Evolutionary conservation across 345 rosid genomes (phyloP).

Genomic region (Boechera divaricarpa): DNA sequence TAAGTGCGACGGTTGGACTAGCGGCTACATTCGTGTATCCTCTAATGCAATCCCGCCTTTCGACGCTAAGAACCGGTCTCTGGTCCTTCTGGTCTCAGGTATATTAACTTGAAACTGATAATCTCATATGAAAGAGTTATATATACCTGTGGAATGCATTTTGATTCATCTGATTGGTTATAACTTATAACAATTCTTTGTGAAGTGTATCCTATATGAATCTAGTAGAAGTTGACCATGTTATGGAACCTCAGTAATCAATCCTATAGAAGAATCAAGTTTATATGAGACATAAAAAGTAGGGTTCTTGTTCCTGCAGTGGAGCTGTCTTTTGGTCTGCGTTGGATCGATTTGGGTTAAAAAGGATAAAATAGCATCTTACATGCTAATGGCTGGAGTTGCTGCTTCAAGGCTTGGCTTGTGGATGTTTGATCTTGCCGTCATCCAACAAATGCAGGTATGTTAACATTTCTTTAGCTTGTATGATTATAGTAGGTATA

Average conservation of each 20-base stretch:
- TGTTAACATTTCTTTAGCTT: background rate
- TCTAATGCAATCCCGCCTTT: constrained; percentile 59
- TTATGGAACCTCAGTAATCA: constrained; percentile 12
- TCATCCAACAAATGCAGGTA: constrained; percentile 92
- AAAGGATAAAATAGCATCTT: constrained; percentile 58
- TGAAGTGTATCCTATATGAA: background rate
- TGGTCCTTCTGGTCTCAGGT: constrained; percentile 98
- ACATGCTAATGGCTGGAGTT: constrained; percentile 84
- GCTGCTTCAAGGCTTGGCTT: constrained; percentile 89
- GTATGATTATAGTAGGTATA: background rate
- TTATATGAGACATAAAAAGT: background rate
- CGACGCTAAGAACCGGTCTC: constrained; percentile 76
- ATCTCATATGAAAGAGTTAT: background rate
- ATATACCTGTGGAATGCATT: background rate
- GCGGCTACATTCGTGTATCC: constrained; percentile 81
- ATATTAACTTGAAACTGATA: background rate
- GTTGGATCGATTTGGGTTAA: constrained; percentile 71
- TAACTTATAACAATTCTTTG: background rate
- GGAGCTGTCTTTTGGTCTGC: constrained; percentile 70
- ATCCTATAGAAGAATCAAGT: background rate
- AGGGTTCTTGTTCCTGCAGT: constrained; percentile 50
- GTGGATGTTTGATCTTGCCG: constrained; percentile 92
- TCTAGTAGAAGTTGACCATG: background rate
- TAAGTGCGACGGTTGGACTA: constrained; percentile 79
- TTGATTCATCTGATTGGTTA: background rate